Conservation (phyloP, 371 early-diverging fungal species). For the Mucor racemosus region DNA sequence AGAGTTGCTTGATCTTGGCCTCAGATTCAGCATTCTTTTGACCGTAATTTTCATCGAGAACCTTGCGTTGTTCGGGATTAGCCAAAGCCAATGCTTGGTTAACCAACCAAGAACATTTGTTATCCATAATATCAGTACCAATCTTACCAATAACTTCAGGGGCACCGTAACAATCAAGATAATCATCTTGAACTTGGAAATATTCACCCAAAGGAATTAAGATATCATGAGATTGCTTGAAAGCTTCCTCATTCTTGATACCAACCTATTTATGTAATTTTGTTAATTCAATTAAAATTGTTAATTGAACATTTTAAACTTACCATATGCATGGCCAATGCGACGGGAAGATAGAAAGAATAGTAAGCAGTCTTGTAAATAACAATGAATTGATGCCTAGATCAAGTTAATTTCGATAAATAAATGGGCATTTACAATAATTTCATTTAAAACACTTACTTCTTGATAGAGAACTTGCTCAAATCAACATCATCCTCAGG, state of each 20-base stretch:
- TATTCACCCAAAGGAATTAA: conserved; percentile 95
- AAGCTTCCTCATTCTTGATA: conserved; percentile 74
- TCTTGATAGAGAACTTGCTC: conserved; percentile 84
- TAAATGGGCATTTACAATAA: neutral
- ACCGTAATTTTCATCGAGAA: conserved; percentile 94
- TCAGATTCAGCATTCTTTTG: conserved; percentile 77
- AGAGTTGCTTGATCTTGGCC: conserved; percentile 83
- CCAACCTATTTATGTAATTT: conserved; percentile 59
- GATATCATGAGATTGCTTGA: conserved; percentile 81
- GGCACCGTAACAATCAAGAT: conserved; percentile 90
- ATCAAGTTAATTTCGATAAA: neutral
- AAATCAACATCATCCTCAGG: conserved; percentile 94
- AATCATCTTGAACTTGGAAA: conserved; percentile 98
- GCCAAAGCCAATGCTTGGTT: conserved; percentile 85
- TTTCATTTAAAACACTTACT: conserved; percentile 51
- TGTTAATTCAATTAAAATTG: neutral
- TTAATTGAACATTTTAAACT: neutral
- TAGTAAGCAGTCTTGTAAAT: conserved; percentile 98
- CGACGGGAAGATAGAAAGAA: conserved; percentile 98
- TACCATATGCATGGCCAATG: conserved; percentile 89
- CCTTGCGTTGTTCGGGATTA: conserved; percentile 79
- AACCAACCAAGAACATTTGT: conserved; percentile 98
- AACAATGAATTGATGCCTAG: conserved; percentile 89
- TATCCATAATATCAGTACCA: conserved; percentile 98
- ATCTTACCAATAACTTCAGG: conserved; percentile 96